These are phyloP conservation scores for Cocos nucifera DNA, from an alignment of 176 grass and related monocot genomes.

Conservation along the genomic window DNA sequence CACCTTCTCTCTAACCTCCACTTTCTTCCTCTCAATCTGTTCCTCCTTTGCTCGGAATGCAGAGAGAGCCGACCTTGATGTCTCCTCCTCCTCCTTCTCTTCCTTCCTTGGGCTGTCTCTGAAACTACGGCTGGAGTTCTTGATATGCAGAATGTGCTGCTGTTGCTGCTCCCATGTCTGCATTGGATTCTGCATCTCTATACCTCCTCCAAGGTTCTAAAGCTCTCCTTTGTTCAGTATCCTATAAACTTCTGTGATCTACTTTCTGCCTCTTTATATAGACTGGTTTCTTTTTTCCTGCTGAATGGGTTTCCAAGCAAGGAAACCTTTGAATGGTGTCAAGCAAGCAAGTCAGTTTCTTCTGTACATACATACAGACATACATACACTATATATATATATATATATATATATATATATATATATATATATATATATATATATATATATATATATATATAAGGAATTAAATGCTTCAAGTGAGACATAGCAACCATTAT, in stretches of 20 bases:
- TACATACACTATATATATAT: no score
- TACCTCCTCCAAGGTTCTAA: constrained; percentile 6
- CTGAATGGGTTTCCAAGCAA: no score
- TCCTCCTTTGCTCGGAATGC: constrained; percentile 93
- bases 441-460: no score
- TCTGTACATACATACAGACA: no score
- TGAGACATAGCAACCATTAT: no score
- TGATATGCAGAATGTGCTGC: constrained; percentile 9
- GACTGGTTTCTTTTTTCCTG: no score
- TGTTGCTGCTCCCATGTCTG: constrained; percentile 8
- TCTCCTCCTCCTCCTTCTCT: constrained; percentile 38
- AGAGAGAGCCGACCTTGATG: constrained; percentile 62
- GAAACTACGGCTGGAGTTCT: constrained; percentile 15
- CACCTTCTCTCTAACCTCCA: constrained; percentile 79
- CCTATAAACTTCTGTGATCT: constrained; percentile 9
- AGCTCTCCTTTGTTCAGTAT: constrained; percentile 4
- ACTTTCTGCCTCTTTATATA: constrained; percentile 1
- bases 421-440: no score
- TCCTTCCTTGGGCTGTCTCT: constrained; percentile 10
- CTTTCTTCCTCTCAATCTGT: constrained; percentile 77
- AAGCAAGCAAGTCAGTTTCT: no score
- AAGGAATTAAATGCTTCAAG: no score
- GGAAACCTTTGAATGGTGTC: no score
- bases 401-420: no score
- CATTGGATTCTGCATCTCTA: constrained; percentile 40